These are phyloP conservation scores for Alternaria burnsii DNA, from an alignment of 2,329 filamentous ascomycete genomes.

Conservation along the genomic window DNA sequence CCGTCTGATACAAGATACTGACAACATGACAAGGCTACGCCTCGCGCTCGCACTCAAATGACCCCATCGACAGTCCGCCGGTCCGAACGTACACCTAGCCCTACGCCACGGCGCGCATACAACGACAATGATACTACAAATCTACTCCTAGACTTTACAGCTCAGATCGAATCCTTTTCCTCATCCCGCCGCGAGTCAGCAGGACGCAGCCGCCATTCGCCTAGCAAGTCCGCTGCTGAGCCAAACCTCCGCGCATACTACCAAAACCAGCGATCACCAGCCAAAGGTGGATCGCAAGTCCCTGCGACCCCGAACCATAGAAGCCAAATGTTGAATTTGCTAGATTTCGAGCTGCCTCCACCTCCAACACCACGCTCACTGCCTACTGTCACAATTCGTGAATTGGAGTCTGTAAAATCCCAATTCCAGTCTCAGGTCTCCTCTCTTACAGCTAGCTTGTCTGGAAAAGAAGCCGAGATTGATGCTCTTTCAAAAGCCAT, in stretches of 20 bases:
- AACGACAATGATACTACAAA: slow-evolving; percentile 72
- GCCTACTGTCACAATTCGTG: slow-evolving; percentile 87
- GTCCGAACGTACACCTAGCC: slow-evolving; percentile 55
- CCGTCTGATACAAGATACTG: slow-evolving; percentile 7
- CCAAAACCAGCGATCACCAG: slow-evolving; percentile 45
- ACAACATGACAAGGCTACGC: slow-evolving; percentile 37
- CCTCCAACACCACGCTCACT: slow-evolving; percentile 91
- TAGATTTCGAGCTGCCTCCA: slow-evolving; percentile 94
- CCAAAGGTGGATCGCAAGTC: slow-evolving; percentile 37
- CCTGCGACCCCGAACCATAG: slow-evolving; percentile 45
- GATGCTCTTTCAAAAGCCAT: slow-evolving; percentile 86
- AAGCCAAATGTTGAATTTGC: slow-evolving; percentile 50
- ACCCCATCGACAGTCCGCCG: slow-evolving; percentile 62
- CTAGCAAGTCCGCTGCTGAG: slow-evolving; percentile 60
- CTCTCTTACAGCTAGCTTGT: slow-evolving; percentile 88
- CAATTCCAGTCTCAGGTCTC: slow-evolving; percentile 91
- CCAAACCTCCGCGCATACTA: slow-evolving; percentile 58
- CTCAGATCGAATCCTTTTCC: slow-evolving; percentile 70
- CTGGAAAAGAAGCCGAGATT: slow-evolving; percentile 92
- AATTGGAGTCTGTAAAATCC: slow-evolving; percentile 92
- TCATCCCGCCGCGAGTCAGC: slow-evolving; percentile 52
- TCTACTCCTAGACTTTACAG: slow-evolving; percentile 86
- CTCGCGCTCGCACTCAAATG: slow-evolving; percentile 48
- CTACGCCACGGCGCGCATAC: slow-evolving; percentile 62
- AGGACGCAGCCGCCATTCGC: slow-evolving; percentile 55